phyloP scores from a whole-genome alignment of 129 eudicot genomes.

The Pseudognaphalium luteoalbum region DNA sequence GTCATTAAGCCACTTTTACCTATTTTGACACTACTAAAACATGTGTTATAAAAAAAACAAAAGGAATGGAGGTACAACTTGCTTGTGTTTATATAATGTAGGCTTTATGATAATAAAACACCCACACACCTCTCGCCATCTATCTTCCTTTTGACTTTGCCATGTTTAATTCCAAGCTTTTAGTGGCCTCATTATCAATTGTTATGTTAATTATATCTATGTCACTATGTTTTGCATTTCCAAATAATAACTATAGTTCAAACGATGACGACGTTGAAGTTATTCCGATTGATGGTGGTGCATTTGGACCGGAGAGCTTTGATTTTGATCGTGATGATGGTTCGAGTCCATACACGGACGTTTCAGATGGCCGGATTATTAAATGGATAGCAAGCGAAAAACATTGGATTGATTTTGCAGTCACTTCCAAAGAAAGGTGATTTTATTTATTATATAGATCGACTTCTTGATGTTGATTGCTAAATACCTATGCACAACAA shows the following conservation, averaged over 20 bases:
- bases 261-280: constrained; percentile 1
- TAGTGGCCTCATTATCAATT: constrained; percentile 29
- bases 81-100: too few species aligned
- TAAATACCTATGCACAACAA: too few species aligned
- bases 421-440: constrained; percentile 68
- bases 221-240: constrained; percentile 14
- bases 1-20: too few species aligned
- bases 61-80: too few species aligned
- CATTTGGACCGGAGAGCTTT: constrained; percentile 86
- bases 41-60: too few species aligned
- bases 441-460: too few species aligned
- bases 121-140: neutral
- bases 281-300: constrained; percentile 38
- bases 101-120: too few species aligned
- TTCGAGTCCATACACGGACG: constrained; percentile 76
- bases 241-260: neutral
- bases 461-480: too few species aligned
- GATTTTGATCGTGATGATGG: constrained; percentile 65
- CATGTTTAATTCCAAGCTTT: constrained; percentile 38
- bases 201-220: constrained; percentile 32
- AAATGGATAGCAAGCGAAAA: constrained; percentile 43
- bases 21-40: too few species aligned
- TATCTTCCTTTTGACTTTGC: neutral
- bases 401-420: constrained; percentile 70
- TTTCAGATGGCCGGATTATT: constrained; percentile 89